A percentile compares a stretch with the other conserved stretches of the same genome.
phyloP scores from a whole-genome alignment of 345 rosid species.

The Ceriops decandra region DNA sequence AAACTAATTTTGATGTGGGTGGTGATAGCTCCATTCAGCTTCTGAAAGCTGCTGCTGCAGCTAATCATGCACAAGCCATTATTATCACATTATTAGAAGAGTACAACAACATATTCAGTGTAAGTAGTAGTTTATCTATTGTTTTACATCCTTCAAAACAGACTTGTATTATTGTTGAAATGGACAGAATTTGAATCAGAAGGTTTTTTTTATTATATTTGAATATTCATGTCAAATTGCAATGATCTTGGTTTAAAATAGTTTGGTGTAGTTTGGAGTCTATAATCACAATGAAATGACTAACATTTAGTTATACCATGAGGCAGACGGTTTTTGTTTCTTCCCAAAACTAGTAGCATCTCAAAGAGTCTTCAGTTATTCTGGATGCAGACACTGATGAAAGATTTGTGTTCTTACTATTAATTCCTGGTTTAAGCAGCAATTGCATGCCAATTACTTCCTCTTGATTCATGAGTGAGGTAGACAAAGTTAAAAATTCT shows the following conservation, averaged over 20 bases:
- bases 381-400: no score
- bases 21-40: constrained; percentile 95
- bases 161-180: constrained; percentile 5
- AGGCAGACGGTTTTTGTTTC: no score
- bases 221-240: background rate
- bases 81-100: constrained; percentile 84
- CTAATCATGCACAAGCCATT: constrained; percentile 99
- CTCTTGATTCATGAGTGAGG: background rate
- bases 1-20: constrained; percentile 81
- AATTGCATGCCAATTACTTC: background rate
- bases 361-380: no score
- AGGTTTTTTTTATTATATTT: background rate
- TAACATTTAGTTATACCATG: background rate
- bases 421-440: background rate
- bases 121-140: constrained; percentile 36
- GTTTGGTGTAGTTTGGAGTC: background rate
- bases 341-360: no score
- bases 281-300: background rate
- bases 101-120: constrained; percentile 80
- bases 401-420: background rate
- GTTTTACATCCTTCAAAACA: constrained; percentile 3
- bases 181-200: background rate
- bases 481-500: background rate
- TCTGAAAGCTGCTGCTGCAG: constrained; percentile 97
- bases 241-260: background rate